A percentile compares a stretch with the other conserved stretches of the same genome.
phyloP scores from a whole-genome alignment of 495 filamentous ascomycete species.

The Niebla homalea region DNA sequence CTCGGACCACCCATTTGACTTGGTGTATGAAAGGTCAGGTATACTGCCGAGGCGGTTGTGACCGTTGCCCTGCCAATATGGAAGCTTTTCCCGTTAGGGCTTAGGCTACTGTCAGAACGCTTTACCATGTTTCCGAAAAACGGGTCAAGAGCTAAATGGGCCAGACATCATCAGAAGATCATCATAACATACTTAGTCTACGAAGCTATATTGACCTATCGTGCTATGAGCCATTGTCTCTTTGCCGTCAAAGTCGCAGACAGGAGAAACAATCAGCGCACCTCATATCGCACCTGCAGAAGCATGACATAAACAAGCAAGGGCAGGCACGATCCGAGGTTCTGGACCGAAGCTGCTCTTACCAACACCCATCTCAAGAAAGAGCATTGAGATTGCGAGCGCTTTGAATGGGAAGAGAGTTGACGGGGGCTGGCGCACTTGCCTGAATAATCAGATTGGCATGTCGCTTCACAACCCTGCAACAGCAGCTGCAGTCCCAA shows the following conservation, averaged over 20 bases:
- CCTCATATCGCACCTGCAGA: not conserved
- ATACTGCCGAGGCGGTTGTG: not conserved
- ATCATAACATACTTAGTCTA: not conserved
- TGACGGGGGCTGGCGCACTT: too few relatives aligned
- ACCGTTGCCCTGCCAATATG: not conserved
- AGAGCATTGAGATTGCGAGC: too few relatives aligned
- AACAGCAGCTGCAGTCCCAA: constrained; percentile 19
- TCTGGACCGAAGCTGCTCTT: too few relatives aligned
- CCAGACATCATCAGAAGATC: too few relatives aligned
- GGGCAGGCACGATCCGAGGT: too few relatives aligned
- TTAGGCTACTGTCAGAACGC: not conserved
- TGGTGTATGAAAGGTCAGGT: not conserved
- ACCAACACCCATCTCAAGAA: too few relatives aligned
- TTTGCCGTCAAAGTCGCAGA: not conserved
- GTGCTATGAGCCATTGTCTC: not conserved
- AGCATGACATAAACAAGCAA: too few relatives aligned
- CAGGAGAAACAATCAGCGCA: not conserved
- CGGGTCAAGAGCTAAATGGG: not conserved
- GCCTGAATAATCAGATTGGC: not conserved
- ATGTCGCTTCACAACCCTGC: constrained; percentile 12
- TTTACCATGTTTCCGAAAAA: not conserved
- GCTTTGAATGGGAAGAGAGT: too few relatives aligned
- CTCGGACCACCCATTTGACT: too few relatives aligned
- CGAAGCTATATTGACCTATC: not conserved
- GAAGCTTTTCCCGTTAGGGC: not conserved